phyloP scores from a whole-genome alignment of 2,329 filamentous ascomycete species.

The Xylaria sp. region DNA sequence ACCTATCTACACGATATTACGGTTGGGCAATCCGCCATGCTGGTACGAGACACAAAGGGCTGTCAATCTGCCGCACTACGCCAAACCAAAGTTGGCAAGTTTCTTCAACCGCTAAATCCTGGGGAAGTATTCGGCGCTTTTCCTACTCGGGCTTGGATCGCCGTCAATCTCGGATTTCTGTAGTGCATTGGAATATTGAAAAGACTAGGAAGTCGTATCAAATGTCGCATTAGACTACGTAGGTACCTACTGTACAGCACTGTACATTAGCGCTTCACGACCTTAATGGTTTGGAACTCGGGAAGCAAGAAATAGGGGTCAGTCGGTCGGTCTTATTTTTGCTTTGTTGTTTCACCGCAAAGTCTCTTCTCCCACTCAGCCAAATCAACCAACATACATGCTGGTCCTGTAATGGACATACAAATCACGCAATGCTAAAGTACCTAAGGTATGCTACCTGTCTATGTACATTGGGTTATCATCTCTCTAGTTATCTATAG shows the following conservation, averaged over 20 bases:
- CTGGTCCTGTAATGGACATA: neutral
- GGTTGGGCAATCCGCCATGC: constrained; percentile 32
- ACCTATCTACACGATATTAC: neutral
- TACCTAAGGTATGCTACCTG: neutral
- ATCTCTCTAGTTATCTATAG: neutral
- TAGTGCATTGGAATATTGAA: constrained; percentile 16
- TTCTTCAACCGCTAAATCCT: constrained; percentile 40
- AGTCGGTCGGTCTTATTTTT: constrained; percentile 23
- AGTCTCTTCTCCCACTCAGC: constrained; percentile 1
- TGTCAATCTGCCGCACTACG: constrained; percentile 37
- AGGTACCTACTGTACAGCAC: constrained; percentile 22
- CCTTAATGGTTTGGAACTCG: constrained; percentile 12
- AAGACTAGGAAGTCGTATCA: constrained; percentile 27
- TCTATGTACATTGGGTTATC: neutral
- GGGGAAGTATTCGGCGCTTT: constrained; percentile 38
- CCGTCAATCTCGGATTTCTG: constrained; percentile 22
- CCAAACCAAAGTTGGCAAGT: constrained; percentile 36
- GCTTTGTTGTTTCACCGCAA: constrained; percentile 26
- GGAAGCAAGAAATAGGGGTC: constrained; percentile 30
- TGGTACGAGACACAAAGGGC: constrained; percentile 23
- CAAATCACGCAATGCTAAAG: constrained; percentile 9
- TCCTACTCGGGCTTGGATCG: constrained; percentile 30
- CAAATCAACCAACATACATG: neutral
- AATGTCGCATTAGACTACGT: constrained; percentile 15
- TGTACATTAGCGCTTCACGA: constrained; percentile 25